Conservation (phyloP, 257 asterid species). For the Solanum stenotomum region DNA sequence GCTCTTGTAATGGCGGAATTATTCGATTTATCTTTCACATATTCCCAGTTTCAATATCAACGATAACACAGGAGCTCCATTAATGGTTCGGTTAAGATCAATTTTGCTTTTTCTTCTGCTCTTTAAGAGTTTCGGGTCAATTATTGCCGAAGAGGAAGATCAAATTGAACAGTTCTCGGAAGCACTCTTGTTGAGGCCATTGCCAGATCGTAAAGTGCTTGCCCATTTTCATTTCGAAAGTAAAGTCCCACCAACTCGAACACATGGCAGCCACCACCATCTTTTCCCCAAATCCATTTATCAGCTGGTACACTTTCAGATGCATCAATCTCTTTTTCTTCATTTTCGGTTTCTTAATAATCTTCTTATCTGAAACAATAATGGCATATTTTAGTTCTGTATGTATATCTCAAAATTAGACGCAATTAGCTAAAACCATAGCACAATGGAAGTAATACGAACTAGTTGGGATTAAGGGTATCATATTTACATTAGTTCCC, state of each 20-base stretch:
- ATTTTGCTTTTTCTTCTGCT: slow-evolving; percentile 26
- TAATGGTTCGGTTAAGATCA: slow-evolving; percentile 28
- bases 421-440: not conserved
- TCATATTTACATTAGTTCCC: not conserved
- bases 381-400: not conserved
- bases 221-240: slow-evolving; percentile 87
- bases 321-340: not conserved
- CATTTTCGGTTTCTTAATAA: not conserved
- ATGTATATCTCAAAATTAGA: not conserved
- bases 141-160: slow-evolving; percentile 18
- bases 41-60: not conserved
- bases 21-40: not conserved
- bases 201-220: slow-evolving; percentile 87
- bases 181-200: slow-evolving; percentile 80
- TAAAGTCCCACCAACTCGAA: slow-evolving; percentile 63
- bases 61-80: not conserved
- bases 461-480: not conserved
- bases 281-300: slow-evolving; percentile 92
- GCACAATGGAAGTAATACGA: not conserved
- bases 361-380: not conserved
- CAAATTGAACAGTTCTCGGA: slow-evolving; percentile 65
- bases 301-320: slow-evolving; percentile 50
- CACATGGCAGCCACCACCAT: slow-evolving; percentile 80
- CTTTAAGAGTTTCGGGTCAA: slow-evolving; percentile 25
- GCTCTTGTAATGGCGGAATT: not conserved